These are phyloP conservation scores for Paralagenidium karlingii DNA, from an alignment of 352 stramenopile species.

Conservation along the genomic window DNA sequence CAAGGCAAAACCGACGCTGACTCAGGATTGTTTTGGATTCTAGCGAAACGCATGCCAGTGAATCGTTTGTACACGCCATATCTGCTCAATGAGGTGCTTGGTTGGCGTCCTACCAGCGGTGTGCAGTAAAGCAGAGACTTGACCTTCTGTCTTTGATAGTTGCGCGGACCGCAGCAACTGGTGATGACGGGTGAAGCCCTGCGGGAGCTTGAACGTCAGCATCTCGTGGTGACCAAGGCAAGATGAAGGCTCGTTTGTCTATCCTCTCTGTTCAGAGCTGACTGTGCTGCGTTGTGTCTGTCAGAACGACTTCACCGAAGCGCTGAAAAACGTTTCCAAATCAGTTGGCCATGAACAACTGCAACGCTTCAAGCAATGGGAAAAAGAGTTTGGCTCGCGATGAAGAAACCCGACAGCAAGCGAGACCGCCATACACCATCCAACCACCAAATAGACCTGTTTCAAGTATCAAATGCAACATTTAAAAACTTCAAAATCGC, in stretches of 20 bases:
- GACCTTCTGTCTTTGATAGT: too few relatives aligned
- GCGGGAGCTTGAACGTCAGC: constrained; percentile 31
- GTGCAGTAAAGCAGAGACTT: too few relatives aligned
- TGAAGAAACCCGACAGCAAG: too few relatives aligned
- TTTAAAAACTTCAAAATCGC: too few relatives aligned
- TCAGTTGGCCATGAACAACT: constrained; percentile 36
- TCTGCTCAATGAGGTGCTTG: constrained; percentile 40
- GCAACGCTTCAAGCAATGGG: constrained; percentile 22
- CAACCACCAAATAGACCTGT: too few relatives aligned
- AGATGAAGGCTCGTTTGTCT: too few relatives aligned
- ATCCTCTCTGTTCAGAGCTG: too few relatives aligned
- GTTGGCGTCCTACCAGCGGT: too few relatives aligned
- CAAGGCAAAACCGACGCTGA: background rate
- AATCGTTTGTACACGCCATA: constrained; percentile 66
- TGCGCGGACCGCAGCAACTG: constrained; percentile 28
- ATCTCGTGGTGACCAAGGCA: constrained; percentile 54
- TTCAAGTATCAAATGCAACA: too few relatives aligned
- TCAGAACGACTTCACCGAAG: constrained; percentile 18
- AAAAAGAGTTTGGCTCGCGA: constrained; percentile 38
- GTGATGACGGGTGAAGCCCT: constrained; percentile 16
- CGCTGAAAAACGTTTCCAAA: constrained; percentile 32
- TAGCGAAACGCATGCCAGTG: constrained; percentile 69
- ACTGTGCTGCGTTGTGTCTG: too few relatives aligned
- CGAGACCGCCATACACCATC: too few relatives aligned
- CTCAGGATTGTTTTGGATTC: background rate